Evolutionary conservation across 305 asterid genomes (phyloP).

Genomic region (Solanum hybrid): DNA sequence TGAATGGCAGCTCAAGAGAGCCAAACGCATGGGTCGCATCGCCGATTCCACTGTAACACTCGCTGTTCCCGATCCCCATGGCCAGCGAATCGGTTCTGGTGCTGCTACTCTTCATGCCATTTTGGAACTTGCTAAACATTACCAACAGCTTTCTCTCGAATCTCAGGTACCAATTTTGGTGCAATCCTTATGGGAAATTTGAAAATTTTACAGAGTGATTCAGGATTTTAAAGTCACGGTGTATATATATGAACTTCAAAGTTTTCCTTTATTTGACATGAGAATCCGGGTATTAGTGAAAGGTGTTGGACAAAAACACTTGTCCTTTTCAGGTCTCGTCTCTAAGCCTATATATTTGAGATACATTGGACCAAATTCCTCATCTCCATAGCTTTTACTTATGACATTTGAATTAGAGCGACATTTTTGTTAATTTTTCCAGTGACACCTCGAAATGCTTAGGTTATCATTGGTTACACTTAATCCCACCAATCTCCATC

Average conservation of each 20-base stretch:
- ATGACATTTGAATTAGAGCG: not conserved
- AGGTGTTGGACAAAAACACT: not conserved
- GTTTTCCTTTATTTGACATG: not conserved
- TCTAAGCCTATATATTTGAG: not conserved
- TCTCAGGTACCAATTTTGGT: conserved; percentile 12
- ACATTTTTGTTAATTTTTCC: not conserved
- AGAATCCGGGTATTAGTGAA: not conserved
- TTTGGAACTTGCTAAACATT: conserved; percentile 50
- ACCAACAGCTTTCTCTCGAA: conserved; percentile 13
- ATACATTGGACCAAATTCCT: not conserved
- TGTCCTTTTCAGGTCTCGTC: not conserved
- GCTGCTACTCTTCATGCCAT: conserved; percentile 92
- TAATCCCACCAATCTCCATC: not conserved
- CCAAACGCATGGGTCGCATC: conserved; percentile 82
- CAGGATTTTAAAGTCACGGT: not conserved
- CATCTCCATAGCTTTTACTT: not conserved
- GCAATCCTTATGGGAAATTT: not conserved
- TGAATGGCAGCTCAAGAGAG: conserved; percentile 78
- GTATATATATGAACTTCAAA: not conserved
- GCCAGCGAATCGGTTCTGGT: conserved; percentile 95
- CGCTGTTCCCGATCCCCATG: conserved; percentile 88
- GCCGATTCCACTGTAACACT: conserved; percentile 65
- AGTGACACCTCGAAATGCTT: not conserved
- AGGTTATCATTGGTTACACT: not conserved
- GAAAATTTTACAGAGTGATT: not conserved